Base-by-base conservation (phyloP, 2,329 filamentous ascomycete species). In the Colletotrichum sp. region DNA sequence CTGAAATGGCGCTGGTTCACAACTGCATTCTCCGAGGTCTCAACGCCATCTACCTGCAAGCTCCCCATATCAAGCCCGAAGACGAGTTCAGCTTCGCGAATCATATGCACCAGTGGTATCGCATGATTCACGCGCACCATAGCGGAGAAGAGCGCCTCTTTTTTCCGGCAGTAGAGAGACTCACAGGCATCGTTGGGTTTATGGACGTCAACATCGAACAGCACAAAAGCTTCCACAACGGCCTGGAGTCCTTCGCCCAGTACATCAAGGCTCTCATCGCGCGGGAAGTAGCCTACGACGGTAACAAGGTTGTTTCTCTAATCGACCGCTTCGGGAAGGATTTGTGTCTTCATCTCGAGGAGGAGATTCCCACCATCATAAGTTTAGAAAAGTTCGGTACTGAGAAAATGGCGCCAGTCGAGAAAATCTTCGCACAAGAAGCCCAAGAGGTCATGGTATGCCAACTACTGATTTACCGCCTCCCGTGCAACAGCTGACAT, bases 201-300 rank as follows among this genome's bases (percentile, higher is more conserved):
- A 87, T 88, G 85, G 84, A 85, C 18, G 79, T 74, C 60, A 88
- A 86, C 75, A 79, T 87, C 4, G 83, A 84, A 22, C 85, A 88
- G 69, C 87, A 88, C 75, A 80, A 82, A 18, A 78, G 79, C 2
- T 88, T 89, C 71, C 80, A 84, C 22, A 77, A 77, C 8, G 82
- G 82, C 1, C 48, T 86, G 7, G 79, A 81, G 4, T 48, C 62
- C 0, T 82, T 84, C 26, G 77, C 80, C 13, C 69, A 70, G 4
- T 84, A 84, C 71, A 71, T 82, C 10, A 71, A 79, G 24, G 68
- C 75, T 55, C 84, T 80, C 68, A 26, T 64, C n/a, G 59, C 57
- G 24, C 28, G 24, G 16, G 39, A n/a, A n/a, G 55, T 44, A 13
- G 22, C 26, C 32, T 71, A 63, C 34, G 79, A 81, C 64, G 83